phyloP scores from a whole-genome alignment of 345 rosid genomes.

The Melaleuca alternifolia region DNA sequence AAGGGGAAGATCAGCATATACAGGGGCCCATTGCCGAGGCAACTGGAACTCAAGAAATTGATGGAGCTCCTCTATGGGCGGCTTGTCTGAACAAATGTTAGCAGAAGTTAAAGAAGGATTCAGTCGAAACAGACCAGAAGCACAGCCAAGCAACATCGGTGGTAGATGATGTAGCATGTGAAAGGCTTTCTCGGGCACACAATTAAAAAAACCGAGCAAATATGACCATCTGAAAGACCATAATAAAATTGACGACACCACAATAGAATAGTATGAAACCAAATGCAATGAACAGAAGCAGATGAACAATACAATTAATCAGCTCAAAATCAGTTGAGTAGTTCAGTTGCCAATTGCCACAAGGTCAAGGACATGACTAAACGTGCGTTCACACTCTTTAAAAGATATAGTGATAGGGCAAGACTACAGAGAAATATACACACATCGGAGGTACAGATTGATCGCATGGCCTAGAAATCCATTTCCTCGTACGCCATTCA shows the following conservation, averaged over 20 bases:
- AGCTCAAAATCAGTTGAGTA: neutral
- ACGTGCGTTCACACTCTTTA: neutral
- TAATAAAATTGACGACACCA: neutral
- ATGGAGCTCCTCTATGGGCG: slow-evolving; percentile 80
- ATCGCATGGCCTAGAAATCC: slow-evolving; percentile 86
- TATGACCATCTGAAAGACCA: neutral
- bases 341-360: neutral
- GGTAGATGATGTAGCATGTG: neutral
- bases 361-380: neutral
- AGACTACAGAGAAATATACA: slow-evolving; percentile 12
- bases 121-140: neutral
- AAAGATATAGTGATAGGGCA: neutral
- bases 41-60: slow-evolving; percentile 92
- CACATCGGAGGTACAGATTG: slow-evolving; percentile 89
- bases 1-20: slow-evolving; percentile 86
- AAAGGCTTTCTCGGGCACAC: neutral
- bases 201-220: neutral
- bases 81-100: slow-evolving; percentile 61
- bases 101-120: neutral
- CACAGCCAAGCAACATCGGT: neutral
- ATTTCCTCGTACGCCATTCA: slow-evolving; percentile 70
- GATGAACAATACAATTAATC: neutral
- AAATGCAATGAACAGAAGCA: neutral
- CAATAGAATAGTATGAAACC: neutral
- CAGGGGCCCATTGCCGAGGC: slow-evolving; percentile 97